These are phyloP conservation scores for Chalara sp. DNA, from an alignment of 2,329 filamentous ascomycete species.

Conservation along the genomic window DNA sequence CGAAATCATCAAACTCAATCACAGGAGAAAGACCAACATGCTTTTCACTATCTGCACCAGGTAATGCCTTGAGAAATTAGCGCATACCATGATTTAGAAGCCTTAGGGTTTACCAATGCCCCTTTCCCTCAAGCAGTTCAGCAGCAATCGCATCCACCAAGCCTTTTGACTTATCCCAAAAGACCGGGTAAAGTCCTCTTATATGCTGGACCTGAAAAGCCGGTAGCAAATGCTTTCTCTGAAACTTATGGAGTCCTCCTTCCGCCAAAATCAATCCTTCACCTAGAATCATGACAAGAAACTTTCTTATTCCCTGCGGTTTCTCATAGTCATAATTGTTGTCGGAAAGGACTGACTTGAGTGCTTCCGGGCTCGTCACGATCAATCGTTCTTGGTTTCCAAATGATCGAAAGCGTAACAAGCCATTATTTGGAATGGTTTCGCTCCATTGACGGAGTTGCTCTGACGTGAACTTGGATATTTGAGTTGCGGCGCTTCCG, in stretches of 20 bases:
- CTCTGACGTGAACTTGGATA: slow-evolving; percentile 8
- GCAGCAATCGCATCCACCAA: slow-evolving; percentile 53
- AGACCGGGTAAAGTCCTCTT: slow-evolving; percentile 74
- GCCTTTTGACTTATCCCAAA: slow-evolving; percentile 71
- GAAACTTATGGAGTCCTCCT: slow-evolving; percentile 77
- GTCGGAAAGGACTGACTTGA: slow-evolving; percentile 62
- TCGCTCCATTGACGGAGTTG: slow-evolving; percentile 33
- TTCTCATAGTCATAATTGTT: slow-evolving; percentile 66
- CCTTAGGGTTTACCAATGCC: no score
- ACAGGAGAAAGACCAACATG: no score
- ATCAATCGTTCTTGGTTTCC: slow-evolving; percentile 55
- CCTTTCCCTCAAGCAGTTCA: slow-evolving; percentile 8
- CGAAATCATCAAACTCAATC: slow-evolving; percentile 40
- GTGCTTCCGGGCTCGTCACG: slow-evolving; percentile 49
- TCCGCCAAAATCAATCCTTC: slow-evolving; percentile 65
- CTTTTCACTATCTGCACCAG: no score
- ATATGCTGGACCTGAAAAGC: slow-evolving; percentile 78
- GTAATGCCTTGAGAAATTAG: no score
- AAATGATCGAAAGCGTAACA: slow-evolving; percentile 57
- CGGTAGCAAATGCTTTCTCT: slow-evolving; percentile 68
- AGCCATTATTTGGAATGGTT: slow-evolving; percentile 55
- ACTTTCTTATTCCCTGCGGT: slow-evolving; percentile 43
- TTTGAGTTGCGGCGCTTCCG: slow-evolving; percentile 1
- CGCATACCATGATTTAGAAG: no score
- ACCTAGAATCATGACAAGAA: slow-evolving; percentile 58